Base-by-base conservation (phyloP, 352 stramenopile species). In the Pythium dissotocum region DNA sequence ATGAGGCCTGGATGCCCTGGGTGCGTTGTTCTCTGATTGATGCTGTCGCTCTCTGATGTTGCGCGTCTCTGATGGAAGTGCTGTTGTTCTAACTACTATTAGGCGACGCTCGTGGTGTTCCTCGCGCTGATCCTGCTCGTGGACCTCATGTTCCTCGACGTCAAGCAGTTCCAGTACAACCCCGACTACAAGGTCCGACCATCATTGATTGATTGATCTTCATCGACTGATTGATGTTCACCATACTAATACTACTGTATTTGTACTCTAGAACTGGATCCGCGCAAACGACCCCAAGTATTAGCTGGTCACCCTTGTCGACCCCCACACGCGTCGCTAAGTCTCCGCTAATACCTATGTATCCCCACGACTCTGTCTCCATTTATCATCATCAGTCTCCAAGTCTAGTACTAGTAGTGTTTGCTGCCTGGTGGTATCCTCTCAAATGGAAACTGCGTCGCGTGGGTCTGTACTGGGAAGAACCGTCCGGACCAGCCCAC, bases 61-160 rank as follows among this genome's bases (percentile, higher is more conserved):
- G n/a, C 24, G 33, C 12, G 1, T 66, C 16, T 70, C 6, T 62
- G n/a, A 4, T n/a, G n/a, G n/a, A n/a, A n/a, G n/a, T n/a, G n/a
- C 58, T 14, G 24, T 51, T 57, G 38, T 8, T 44, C 1, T 9
- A 52, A 49, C 1, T 63, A 4, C n/a, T n/a, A 49, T 38, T 48
- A 94, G 86, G 83, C 81, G 40, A 91, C 82, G 54, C 72, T 94
- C 46, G 81, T 94, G 44, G 80, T 94, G 26, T 94, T 92, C 77
- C 68, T 92, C 44, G 69, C 67, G 51, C 85, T 92, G 77, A 74
- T 92, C 57, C 73, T 94, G 56, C 60, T 94, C 59, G 77, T 77
- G 46, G 86, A 94, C 57, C 58, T 94, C 53, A 63, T 92, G 33
- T 94, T 94, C 73, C 77, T 94, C 30, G 82, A 92, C 49, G 62